Evolutionary conservation across 371 early-diverging fungal species (phyloP).

Genomic region (Rhizopus sp.): DNA sequence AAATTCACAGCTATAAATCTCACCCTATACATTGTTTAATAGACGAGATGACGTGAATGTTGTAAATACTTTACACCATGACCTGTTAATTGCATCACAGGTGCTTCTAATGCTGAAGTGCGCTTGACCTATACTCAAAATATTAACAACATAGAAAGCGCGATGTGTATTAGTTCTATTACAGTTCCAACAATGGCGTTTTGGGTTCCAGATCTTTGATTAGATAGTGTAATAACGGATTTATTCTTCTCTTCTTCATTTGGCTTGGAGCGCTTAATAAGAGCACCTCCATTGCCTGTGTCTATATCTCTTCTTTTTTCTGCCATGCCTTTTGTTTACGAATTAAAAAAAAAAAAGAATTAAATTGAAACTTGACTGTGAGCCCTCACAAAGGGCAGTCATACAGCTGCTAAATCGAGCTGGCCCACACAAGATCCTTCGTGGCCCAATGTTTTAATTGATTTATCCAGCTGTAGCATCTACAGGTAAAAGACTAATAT

Average conservation of each 20-base stretch:
- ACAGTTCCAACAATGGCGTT: constrained; percentile 67
- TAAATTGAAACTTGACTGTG: not conserved
- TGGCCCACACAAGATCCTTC: too few relatives aligned
- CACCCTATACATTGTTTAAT: constrained; percentile 56
- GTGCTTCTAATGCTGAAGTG: constrained; percentile 84
- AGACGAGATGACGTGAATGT: not conserved
- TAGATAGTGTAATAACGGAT: constrained; percentile 51
- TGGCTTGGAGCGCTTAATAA: constrained; percentile 61
- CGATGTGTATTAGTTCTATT: constrained; percentile 14
- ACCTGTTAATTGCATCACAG: constrained; percentile 87
- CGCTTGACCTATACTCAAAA: constrained; percentile 62
- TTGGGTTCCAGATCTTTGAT: constrained; percentile 52
- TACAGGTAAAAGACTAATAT: too few relatives aligned
- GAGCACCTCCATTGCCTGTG: constrained; percentile 32
- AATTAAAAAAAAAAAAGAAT: constrained; percentile 4
- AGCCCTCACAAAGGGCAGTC: not conserved
- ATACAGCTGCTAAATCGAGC: too few relatives aligned
- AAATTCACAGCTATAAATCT: constrained; percentile 84
- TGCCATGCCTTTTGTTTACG: constrained; percentile 11
- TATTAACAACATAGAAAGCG: not conserved
- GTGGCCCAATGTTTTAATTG: too few relatives aligned
- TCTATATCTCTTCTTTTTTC: constrained; percentile 27
- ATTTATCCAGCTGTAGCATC: too few relatives aligned
- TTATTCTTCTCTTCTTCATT: constrained; percentile 35
- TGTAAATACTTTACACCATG: constrained; percentile 55